Percentiles rank a stretch among this genome's conserved stretches.
Evolutionary conservation across 495 filamentous ascomycete species (phyloP).

Genomic region (Daldinia vernicosa): DNA sequence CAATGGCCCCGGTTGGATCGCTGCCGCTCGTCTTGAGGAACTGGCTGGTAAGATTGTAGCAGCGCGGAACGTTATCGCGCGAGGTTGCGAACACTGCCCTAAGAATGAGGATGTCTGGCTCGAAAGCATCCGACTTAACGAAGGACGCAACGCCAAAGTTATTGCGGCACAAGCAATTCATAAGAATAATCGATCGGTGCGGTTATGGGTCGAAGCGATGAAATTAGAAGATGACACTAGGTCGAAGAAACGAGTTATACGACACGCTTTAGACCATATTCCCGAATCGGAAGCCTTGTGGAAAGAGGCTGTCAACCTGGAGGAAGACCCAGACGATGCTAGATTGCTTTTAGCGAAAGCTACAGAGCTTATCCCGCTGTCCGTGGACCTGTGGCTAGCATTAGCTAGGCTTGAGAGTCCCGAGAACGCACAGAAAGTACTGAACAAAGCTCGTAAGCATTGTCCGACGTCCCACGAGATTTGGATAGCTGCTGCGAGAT

Average conservation of each 20-base stretch:
- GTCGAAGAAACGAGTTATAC: constrained; percentile 88
- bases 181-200: constrained; percentile 85
- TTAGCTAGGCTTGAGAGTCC: constrained; percentile 87
- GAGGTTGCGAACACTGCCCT: constrained; percentile 88
- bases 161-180: constrained; percentile 96
- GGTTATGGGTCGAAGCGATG: constrained; percentile 95
- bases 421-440: constrained; percentile 89
- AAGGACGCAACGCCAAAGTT: constrained; percentile 90
- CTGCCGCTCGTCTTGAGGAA: constrained; percentile 90
- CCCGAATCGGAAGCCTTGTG: constrained; percentile 92
- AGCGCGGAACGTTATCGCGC: constrained; percentile 82
- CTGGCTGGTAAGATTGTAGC: constrained; percentile 88
- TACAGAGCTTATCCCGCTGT: constrained; percentile 90
- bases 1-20: constrained; percentile 96
- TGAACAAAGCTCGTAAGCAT: constrained; percentile 95
- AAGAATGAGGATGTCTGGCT: constrained; percentile 96
- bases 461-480: constrained; percentile 91
- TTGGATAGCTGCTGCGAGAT: constrained; percentile 92
- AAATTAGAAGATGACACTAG: constrained; percentile 81
- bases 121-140: constrained; percentile 91
- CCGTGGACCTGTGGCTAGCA: constrained; percentile 93
- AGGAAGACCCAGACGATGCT: constrained; percentile 88
- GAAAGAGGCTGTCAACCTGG: constrained; percentile 97
- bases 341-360: constrained; percentile 88
- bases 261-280: constrained; percentile 87